phyloP scores from a whole-genome alignment of 495 filamentous ascomycete genomes.

The Talaromyces stipitatus region DNA sequence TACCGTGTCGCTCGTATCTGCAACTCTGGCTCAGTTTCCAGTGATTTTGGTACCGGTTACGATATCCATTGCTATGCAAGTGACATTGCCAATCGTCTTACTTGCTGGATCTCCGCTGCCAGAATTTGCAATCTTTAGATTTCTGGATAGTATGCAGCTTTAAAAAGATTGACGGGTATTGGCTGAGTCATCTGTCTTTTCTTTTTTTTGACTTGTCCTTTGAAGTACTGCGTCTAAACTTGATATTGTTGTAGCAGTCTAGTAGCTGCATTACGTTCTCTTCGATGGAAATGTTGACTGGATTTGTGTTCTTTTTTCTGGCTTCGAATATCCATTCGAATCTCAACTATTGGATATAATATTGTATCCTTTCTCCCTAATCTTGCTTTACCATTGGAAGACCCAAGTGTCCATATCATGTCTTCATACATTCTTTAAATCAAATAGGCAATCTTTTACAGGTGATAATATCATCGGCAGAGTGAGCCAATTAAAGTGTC shows the following conservation, averaged over 20 bases:
- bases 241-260: not conserved
- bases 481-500: not conserved
- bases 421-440: not conserved
- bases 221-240: not conserved
- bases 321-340: not conserved
- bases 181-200: not conserved
- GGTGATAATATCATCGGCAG: too few species aligned
- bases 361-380: not conserved
- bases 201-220: not conserved
- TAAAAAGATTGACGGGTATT: not conserved
- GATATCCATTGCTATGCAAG: constrained; percentile 38
- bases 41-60: constrained; percentile 30
- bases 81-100: constrained; percentile 43
- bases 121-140: not conserved
- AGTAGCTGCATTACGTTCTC: not conserved
- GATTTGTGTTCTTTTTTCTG: not conserved
- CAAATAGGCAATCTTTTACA: too few species aligned
- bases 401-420: not conserved
- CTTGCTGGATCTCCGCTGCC: constrained; percentile 24
- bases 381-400: not conserved
- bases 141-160: not conserved
- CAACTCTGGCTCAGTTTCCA: constrained; percentile 35
- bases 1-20: constrained; percentile 35
- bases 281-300: not conserved
- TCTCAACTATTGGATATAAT: not conserved